Evolutionary conservation across 805 yeast genomes (phyloP), one percentile per base, ranked within the genome.

Genomic region (Torulaspora franciscae): DNA sequence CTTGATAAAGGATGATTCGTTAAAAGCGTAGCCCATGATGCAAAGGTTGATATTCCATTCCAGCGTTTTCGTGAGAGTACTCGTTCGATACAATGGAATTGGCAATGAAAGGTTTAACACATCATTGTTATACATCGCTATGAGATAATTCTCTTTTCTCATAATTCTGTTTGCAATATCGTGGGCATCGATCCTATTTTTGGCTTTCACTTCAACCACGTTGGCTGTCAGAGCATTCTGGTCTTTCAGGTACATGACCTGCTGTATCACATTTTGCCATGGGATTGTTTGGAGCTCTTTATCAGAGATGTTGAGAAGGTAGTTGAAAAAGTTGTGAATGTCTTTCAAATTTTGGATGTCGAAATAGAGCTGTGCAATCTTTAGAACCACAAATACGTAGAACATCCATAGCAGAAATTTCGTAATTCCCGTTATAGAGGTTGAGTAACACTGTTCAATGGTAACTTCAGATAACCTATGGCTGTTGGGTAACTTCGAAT

Each of bases 11-110:
- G 98, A 98, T 29, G 81, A 76, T 25, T 78, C 78, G 58, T 85
- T 86, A 68, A 93, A 93, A 0, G 85, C 81, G 62, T 79, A 90
- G 47, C 93, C 95, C 60, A 86, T 76, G 10, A 93, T 77, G 60
- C 98, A 91, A 17, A 93, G 69, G 55, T 86, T 86, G 45, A 93
- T 71, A 62, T 91, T 91, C 98, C 98, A 93, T 58, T 93, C 99
- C 52, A 93, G 67, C 2, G 96, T 88, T 52, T 84, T 82, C 0
- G 99, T 91, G 25, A 93, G 68, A 9, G 74, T 67, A 35, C 65
- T 68, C 4, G 66, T 58, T 10, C 66, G 64, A 27, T 68, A 65
- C 3, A 71, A 59, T 0, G 82, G 80, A 3, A 79, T 50, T 1
- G 82, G 79, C 13, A 88, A 61, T 0, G 84, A 73, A 19, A 86